Conservation (phyloP, 1,284 basidiomycete species). For the Naganishia liquefaciens region DNA sequence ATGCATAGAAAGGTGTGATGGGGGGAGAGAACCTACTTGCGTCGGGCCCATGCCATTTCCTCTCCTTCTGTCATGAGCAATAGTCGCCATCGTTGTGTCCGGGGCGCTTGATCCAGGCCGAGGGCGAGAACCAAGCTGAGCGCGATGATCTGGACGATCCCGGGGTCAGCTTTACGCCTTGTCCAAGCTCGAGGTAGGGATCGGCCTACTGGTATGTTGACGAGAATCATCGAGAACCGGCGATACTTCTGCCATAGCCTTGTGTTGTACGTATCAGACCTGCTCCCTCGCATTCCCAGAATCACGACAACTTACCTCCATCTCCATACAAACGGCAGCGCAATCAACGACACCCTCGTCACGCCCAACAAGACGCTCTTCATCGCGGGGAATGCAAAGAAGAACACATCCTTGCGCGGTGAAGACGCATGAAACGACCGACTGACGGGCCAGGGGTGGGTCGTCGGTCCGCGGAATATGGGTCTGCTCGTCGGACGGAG, state of each 20-base stretch:
- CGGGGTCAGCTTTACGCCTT: slow-evolving; percentile 1
- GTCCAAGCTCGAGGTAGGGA: not conserved
- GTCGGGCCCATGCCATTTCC: slow-evolving; percentile 57
- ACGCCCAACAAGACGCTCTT: slow-evolving; percentile 54
- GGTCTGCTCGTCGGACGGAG: not conserved
- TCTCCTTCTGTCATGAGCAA: slow-evolving; percentile 58
- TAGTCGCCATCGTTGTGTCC: slow-evolving; percentile 58
- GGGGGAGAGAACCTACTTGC: slow-evolving; percentile 47
- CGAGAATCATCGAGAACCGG: slow-evolving; percentile 50
- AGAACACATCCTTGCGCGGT: slow-evolving; percentile 54
- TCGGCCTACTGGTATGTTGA: slow-evolving; percentile 54
- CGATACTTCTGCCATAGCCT: slow-evolving; percentile 55
- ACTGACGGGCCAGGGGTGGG: not conserved
- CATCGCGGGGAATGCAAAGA: slow-evolving; percentile 56
- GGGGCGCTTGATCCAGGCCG: slow-evolving; percentile 56
- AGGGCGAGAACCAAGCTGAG: slow-evolving; percentile 57
- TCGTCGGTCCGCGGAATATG: not conserved
- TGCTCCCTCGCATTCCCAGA: too few relatives aligned
- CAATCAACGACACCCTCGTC: slow-evolving; percentile 54
- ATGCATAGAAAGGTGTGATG: not conserved
- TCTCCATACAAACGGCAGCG: slow-evolving; percentile 57
- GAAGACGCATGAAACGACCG: slow-evolving; percentile 48
- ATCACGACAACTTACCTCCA: slow-evolving; percentile 47
- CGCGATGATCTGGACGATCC: slow-evolving; percentile 54
- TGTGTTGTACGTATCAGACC: not conserved